phyloP scores from a whole-genome alignment of 75 land plant genomes.

The Sequoia sempervirens region DNA sequence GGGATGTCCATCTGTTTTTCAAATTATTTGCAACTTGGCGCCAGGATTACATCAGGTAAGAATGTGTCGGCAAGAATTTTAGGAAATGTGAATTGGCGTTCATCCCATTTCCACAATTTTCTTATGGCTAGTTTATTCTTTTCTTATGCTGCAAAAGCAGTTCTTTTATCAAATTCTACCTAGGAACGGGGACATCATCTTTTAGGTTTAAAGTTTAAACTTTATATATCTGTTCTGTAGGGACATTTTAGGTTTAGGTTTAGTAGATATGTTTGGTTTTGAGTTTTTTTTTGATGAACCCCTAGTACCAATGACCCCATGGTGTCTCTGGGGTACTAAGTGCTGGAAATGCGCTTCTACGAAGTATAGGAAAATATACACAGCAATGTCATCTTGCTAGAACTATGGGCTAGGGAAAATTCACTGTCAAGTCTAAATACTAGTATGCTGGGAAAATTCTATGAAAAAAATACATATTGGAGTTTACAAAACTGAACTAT shows the following conservation, averaged over 20 bases:
- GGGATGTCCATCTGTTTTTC: constrained; percentile 83
- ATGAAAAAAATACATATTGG: no score
- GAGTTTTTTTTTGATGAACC: background rate
- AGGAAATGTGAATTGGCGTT: background rate
- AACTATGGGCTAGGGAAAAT: no score
- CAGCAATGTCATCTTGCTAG: background rate
- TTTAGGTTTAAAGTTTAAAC: background rate
- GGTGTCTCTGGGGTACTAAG: background rate
- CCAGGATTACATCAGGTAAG: constrained; percentile 87
- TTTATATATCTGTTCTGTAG: background rate
- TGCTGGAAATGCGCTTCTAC: background rate
- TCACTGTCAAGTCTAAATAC: background rate
- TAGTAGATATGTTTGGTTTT: no score
- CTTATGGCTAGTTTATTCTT: background rate
- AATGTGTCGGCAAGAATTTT: background rate
- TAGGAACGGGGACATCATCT: background rate
- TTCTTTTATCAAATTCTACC: background rate
- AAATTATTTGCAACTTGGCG: constrained; percentile 53
- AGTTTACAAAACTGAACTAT: no score
- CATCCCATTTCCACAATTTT: background rate
- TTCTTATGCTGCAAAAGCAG: background rate
- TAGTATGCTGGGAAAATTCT: background rate
- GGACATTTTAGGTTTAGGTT: background rate
- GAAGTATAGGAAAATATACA: background rate
- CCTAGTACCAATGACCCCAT: background rate